Evolutionary conservation across 1,139 yeast species (phyloP).

Genomic region (Geotrichum klebahnii): DNA sequence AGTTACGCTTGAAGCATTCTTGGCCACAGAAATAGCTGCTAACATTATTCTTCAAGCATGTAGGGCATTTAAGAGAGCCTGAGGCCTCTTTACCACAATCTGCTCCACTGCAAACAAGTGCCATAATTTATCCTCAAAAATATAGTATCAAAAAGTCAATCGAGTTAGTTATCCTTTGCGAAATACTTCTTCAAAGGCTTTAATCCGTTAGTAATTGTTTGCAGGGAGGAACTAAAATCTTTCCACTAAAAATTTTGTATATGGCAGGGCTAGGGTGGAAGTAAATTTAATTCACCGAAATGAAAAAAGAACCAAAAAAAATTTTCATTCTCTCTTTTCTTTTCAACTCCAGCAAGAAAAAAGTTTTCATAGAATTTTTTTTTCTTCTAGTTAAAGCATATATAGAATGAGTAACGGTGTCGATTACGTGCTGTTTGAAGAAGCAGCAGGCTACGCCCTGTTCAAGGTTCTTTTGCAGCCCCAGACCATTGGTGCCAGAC

Average conservation of each 20-base stretch:
- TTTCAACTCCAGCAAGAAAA: conserved; percentile 5
- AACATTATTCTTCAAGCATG: conserved; percentile 71
- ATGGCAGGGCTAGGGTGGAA: conserved; percentile 4
- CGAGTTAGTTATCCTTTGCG: too few relatives aligned
- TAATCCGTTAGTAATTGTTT: background rate
- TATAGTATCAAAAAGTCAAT: too few relatives aligned
- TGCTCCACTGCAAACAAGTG: conserved; percentile 56
- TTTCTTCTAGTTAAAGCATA: background rate
- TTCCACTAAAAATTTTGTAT: background rate
- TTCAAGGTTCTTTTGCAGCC: conserved; percentile 92
- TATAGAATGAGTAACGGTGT: conserved; percentile 37
- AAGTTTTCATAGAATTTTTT: background rate
- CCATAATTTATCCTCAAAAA: conserved; percentile 5
- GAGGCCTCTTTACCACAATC: conserved; percentile 80
- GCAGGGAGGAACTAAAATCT: background rate
- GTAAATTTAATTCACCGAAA: background rate
- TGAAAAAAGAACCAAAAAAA: conserved; percentile 5
- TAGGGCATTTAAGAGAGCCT: conserved; percentile 80
- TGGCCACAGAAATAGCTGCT: conserved; percentile 75
- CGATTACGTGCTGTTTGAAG: conserved; percentile 93
- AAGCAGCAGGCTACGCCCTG: conserved; percentile 97
- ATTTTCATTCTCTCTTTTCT: conserved; percentile 6
- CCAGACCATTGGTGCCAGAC: conserved; percentile 87
- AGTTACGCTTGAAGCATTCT: conserved; percentile 72
- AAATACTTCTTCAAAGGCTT: background rate